Conservation (phyloP, 1,284 basidiomycete species). For the Austroboletus sp. region DNA sequence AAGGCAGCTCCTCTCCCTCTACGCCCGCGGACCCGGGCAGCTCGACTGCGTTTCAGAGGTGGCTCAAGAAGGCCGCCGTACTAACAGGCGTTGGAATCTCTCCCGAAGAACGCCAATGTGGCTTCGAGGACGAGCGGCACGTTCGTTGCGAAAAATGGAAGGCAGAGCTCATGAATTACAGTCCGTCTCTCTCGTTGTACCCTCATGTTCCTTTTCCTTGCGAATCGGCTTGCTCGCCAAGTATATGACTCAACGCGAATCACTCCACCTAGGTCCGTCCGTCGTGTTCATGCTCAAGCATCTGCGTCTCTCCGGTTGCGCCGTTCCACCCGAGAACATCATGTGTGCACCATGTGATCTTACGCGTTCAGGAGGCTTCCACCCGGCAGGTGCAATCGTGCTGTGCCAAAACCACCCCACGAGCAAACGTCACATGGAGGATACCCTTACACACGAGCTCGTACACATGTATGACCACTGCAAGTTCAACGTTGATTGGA, state of each 20-base stretch:
- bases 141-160: constrained; percentile 49
- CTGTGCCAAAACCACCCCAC: constrained; percentile 81
- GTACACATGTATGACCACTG: constrained; percentile 95
- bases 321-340: too few species aligned
- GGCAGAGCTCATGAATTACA: constrained; percentile 43
- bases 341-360: constrained; percentile 13
- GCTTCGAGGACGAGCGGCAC: constrained; percentile 34
- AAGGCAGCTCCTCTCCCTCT: constrained; percentile 18
- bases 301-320: constrained; percentile 38
- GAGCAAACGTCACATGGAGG: constrained; percentile 83
- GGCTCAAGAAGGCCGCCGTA: constrained; percentile 39
- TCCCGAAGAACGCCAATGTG: constrained; percentile 34
- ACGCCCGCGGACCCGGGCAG: constrained; percentile 20
- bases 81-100: constrained; percentile 40
- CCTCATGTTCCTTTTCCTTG: constrained; percentile 9
- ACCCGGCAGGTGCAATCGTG: constrained; percentile 67
- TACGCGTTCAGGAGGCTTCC: constrained; percentile 76
- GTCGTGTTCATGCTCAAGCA: constrained; percentile 80
- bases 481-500: constrained; percentile 50
- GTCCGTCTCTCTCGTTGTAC: constrained; percentile 32
- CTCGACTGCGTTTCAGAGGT: constrained; percentile 35
- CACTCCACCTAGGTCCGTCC: constrained; percentile 46
- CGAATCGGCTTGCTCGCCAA: constrained; percentile 8
- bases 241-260: not conserved
- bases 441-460: constrained; percentile 89